Base-by-base conservation (phyloP, 2,329 filamentous ascomycete species). In the Penicillium hordei region DNA sequence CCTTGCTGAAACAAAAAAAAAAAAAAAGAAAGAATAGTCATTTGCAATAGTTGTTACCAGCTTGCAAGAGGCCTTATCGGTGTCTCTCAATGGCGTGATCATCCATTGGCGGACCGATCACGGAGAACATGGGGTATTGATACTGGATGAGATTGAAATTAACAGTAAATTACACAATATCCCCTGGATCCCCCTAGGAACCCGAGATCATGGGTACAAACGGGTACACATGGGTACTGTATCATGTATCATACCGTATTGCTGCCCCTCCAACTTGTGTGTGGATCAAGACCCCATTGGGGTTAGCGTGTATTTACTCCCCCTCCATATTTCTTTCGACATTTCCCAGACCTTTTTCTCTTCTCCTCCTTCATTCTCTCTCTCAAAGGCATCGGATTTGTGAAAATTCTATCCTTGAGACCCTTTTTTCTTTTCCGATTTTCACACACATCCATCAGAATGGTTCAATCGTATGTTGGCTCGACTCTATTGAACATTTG, bases 381-480 rank as follows among this genome's bases (percentile, higher is more conserved):
- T 59, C 48, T 60, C 65, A 66, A 67, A 68, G 64, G 68, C 61
- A 63, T 56, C 62, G 63, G 59, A 63, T 65, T 67, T 60, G 55
- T 58, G 44, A 53, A 58, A 43, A 60, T 59, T 65, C 58, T 61
- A 59, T 54, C 54, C 46, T 59, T 58, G 57, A 65, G 61, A 62
- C 39, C 34, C 46, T 44, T 31, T 49, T 42, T 49, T 55, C 63
- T 45, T 42, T 60, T 56, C 19, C 31, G 52, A 40, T 59, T 48
- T 60, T 48, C 62, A 48, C 40, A 69, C 57, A 72, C 38, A 70
- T 66, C 66, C 64, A 62, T 76, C 75, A 83, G 72, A 67, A 85
- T 85, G 82, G 82, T 84, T 80, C 81, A 83, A 80, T 85, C 82
- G 82, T 84, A 76, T 73, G 82, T 79, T 43, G 31, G 15, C 49